Evolutionary conservation across 768 basidiomycete genomes (phyloP).

Genomic region (Pisolithus microcarpus): DNA sequence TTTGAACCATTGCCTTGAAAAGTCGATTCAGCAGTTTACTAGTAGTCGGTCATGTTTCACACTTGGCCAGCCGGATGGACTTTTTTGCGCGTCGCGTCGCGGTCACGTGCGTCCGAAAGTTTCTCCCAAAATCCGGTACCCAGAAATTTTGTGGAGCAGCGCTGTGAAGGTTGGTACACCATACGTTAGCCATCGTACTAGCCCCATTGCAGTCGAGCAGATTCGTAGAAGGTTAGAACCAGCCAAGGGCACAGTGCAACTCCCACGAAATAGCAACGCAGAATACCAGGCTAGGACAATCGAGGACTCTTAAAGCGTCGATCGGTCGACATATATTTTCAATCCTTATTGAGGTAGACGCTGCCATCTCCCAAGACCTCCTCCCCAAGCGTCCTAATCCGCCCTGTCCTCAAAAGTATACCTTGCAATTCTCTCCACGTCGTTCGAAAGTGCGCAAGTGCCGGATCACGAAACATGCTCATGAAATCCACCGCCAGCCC

Average conservation of each 20-base stretch:
- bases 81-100: slow-evolving; percentile 4
- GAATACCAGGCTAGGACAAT: no score
- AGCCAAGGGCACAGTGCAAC: no score
- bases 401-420: slow-evolving; percentile 21
- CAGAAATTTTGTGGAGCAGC: no score
- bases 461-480: slow-evolving; percentile 5
- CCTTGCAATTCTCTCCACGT: slow-evolving; percentile 5
- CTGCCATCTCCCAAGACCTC: slow-evolving; percentile 16
- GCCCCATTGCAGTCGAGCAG: no score
- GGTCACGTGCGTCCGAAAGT: slow-evolving; percentile 3
- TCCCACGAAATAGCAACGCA: neutral
- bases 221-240: no score
- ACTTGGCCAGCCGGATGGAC: neutral
- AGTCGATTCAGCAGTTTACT: neutral
- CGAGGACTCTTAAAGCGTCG: no score
- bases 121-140: no score
- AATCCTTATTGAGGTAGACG: slow-evolving; percentile 13
- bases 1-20: slow-evolving; percentile 9
- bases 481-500: slow-evolving; percentile 15
- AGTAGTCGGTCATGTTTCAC: no score
- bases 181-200: neutral
- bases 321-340: neutral
- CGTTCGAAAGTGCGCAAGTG: slow-evolving; percentile 6
- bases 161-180: neutral
- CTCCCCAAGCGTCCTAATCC: slow-evolving; percentile 16